Evolutionary conservation across 2,329 filamentous ascomycete genomes (phyloP), one percentile per base, ranked within the genome.

Genomic region (Diaporthe amygdali): DNA sequence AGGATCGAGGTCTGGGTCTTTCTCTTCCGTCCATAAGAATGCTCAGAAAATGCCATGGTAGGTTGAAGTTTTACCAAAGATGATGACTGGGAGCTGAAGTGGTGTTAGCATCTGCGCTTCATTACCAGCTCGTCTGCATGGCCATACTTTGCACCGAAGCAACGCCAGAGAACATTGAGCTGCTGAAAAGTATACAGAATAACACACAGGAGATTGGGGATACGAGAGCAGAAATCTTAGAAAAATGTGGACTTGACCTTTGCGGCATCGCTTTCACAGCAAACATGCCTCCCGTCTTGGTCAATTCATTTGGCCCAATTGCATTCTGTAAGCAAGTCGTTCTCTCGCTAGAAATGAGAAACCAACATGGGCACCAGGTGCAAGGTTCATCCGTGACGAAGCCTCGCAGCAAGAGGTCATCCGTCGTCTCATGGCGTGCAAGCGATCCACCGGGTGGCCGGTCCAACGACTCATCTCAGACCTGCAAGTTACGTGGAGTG

Each of bases 241-340:
- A 55, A 37, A 34, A 55, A 0, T 76, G 80, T 17, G 82, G 83
- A 0, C 73, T 80, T 0, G 78, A 82, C 2, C 78, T 86, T 2
- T 86, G 83, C 67, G 84, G 84, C 2, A 78, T 85, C 15, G 82
- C 84, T 0, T 84, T 86, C 56, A 84, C 84, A 0, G 78, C 82
- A n/a, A 81, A 81, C 7, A 82, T 78, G 6, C 77, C 82, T 0
- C 75, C 84, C 0, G 84, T 86, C 2, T 76, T 85, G 6, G 83
- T 87, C 5, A 87, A 87, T 71, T 79, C 83, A 3, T 87, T 87
- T 73, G 85, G 85, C 0, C 84, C 85, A 17, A 84, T 86, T 34
- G 78, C 82, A 2, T 86, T 82, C 66, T 85, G 85, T 85, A 74
- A 76, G 81, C 77, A 12, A 5, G 3, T 17, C 32, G 8, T 7